These are phyloP conservation scores for Microstroma glucosiphilum DNA, from an alignment of 1,284 basidiomycete genomes.

Conservation along the genomic window DNA sequence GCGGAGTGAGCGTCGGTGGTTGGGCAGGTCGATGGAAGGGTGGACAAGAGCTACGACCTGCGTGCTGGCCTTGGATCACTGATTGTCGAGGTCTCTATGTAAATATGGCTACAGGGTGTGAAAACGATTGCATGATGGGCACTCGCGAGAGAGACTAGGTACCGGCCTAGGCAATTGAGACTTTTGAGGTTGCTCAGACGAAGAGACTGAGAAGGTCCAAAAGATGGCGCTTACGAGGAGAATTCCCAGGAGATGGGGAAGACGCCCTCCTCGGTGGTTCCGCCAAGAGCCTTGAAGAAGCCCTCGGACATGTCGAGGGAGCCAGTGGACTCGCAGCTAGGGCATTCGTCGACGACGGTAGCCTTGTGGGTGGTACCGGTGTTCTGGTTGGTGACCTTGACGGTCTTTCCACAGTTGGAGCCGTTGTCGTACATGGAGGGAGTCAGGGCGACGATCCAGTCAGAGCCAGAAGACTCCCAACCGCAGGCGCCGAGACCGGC, in stretches of 20 bases:
- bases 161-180: too few species aligned
- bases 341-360: conserved; percentile 65
- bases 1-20: too few species aligned
- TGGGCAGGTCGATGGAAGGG: too few species aligned
- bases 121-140: too few species aligned
- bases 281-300: conserved; percentile 59
- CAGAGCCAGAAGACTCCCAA: conserved; percentile 17
- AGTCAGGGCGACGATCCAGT: conserved; percentile 45
- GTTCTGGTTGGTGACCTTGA: conserved; percentile 60
- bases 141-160: too few species aligned
- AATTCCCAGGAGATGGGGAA: conserved; percentile 42
- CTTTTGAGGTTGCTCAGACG: too few species aligned
- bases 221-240: background rate
- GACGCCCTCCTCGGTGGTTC: conserved; percentile 39
- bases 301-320: conserved; percentile 67
- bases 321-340: conserved; percentile 61
- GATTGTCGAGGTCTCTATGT: too few species aligned
- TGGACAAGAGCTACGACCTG: too few species aligned
- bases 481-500: conserved; percentile 30
- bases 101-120: too few species aligned
- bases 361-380: conserved; percentile 62
- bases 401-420: conserved; percentile 58
- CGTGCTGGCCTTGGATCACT: too few species aligned
- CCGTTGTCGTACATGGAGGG: conserved; percentile 32
- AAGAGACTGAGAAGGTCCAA: too few species aligned